phyloP scores from a whole-genome alignment of 2,329 filamentous ascomycete genomes.

The Trichophyton simii region DNA sequence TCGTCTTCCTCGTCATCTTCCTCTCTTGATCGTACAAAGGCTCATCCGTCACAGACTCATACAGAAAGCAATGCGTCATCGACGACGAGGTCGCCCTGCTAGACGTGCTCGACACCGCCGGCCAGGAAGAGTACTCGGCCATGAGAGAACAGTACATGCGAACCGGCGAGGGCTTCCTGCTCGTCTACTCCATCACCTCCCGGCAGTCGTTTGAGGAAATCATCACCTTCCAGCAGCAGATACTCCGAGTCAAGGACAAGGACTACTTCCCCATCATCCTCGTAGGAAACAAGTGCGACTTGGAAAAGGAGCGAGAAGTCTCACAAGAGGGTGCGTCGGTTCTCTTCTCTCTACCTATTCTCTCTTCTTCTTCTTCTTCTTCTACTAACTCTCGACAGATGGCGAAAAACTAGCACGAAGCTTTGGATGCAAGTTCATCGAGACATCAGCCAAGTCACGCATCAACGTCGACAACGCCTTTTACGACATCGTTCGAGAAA shows the following conservation, averaged over 20 bases:
- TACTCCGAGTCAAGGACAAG: slow-evolving; percentile 96
- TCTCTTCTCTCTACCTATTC: background rate
- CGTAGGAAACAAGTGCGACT: slow-evolving; percentile 97
- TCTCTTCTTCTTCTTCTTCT: too few species aligned
- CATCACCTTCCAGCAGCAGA: slow-evolving; percentile 96
- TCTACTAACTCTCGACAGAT: slow-evolving; percentile 46
- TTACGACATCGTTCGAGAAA: slow-evolving; percentile 96
- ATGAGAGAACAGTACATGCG: slow-evolving; percentile 96
- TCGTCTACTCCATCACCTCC: slow-evolving; percentile 97
- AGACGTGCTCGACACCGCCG: slow-evolving; percentile 94
- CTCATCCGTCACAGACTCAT: slow-evolving; percentile 57
- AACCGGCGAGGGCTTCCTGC: slow-evolving; percentile 90
- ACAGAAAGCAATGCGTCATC: slow-evolving; percentile 98
- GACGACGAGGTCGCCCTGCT: slow-evolving; percentile 96
- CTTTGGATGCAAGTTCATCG: slow-evolving; percentile 97
- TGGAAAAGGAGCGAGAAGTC: slow-evolving; percentile 84
- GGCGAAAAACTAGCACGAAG: slow-evolving; percentile 72
- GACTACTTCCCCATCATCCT: slow-evolving; percentile 99
- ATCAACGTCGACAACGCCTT: slow-evolving; percentile 98
- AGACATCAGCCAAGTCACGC: slow-evolving; percentile 94
- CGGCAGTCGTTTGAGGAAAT: slow-evolving; percentile 97
- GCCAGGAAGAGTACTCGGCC: slow-evolving; percentile 96
- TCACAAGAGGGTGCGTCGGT: slow-evolving; percentile 66
- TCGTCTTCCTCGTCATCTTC: slow-evolving; percentile 29
- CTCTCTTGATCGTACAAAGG: background rate